A percentile compares a stretch with the other conserved stretches of the same genome.
phyloP scores from a whole-genome alignment of 441 rosid species.

The Erodium chrysanthum region DNA sequence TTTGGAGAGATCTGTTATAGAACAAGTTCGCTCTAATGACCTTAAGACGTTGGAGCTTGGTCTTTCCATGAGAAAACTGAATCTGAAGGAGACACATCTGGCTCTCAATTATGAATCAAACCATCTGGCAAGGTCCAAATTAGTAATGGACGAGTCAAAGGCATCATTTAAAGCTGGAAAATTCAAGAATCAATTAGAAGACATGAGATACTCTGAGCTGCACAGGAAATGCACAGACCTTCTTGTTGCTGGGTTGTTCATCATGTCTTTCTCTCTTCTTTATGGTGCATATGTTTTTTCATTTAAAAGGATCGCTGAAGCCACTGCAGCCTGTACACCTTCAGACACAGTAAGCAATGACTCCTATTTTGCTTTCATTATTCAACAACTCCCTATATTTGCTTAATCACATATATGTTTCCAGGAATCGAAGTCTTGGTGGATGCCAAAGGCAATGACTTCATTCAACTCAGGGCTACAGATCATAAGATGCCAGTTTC shows the following conservation, averaged over 20 bases:
- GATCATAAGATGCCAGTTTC: conserved; percentile 43
- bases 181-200: conserved; percentile 64
- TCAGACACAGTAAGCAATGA: conserved; percentile 27
- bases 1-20: conserved; percentile 42
- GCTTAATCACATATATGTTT: neutral
- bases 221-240: conserved; percentile 55
- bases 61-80: conserved; percentile 41
- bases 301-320: conserved; percentile 53
- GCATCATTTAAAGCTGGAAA: conserved; percentile 62
- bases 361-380: conserved; percentile 6
- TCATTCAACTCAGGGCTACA: conserved; percentile 42
- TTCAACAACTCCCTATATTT: neutral
- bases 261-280: conserved; percentile 44
- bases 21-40: conserved; percentile 68
- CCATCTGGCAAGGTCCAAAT: conserved; percentile 45
- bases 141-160: conserved; percentile 54
- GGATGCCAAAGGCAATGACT: conserved; percentile 49
- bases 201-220: conserved; percentile 56
- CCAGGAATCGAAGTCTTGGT: conserved; percentile 58
- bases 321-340: conserved; percentile 50
- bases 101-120: conserved; percentile 48
- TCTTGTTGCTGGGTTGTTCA: conserved; percentile 65
- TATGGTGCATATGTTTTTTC: conserved; percentile 64
- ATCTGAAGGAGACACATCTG: conserved; percentile 44
- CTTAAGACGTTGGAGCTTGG: conserved; percentile 57